Evolutionary conservation across 768 basidiomycete genomes (phyloP), one percentile per base, ranked within the genome.

Genomic region (Agaricus blazei): DNA sequence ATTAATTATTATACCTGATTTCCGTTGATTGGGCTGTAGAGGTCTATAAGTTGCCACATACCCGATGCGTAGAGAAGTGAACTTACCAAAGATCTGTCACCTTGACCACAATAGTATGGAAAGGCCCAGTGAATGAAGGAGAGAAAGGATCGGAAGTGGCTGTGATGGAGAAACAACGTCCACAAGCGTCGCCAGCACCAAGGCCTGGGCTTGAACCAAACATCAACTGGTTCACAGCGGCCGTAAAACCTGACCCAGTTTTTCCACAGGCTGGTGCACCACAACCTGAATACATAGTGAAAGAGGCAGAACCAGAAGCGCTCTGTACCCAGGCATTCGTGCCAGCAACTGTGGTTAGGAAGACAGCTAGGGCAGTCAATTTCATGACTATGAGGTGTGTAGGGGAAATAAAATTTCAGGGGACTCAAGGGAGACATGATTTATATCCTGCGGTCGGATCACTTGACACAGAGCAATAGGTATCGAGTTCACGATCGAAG

Each of bases 121-220:
- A 82, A 14, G 81, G 79, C 9, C 80, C 81, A 14, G 70, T 64
- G 65, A 60, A 82, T 0, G 67, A 54, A 1, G 80, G 79, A 24
- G 79, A 77, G 69, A 68, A 83, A 19, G 83, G 82, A 63, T 83
- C 81, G 9, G 63, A 57, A 14, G 64, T 71, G 38, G 73, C 80
- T 1, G 81, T 80, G 53, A 84, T 47, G 19, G 73, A 66, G 63
- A 85, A 84, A 71, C 83, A 84, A 37, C 82, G 78, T 12, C 82
- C 83, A 58, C 82, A 85, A 9, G 79, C 83, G 65, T 82, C 82
- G 14, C 83, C 82, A 2, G 80, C 67, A 9, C 81, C 82, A 0
- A 67, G 28, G 0, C 81, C 80, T 19, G 81, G 77, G 14, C 64
- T 48, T 7, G 79, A 68, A 40, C 82, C 82, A 55, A 80, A 85